Percentiles rank a stretch among this genome's conserved stretches.
Evolutionary conservation across 2,329 filamentous ascomycete genomes (phyloP).

Genomic region (Colletotrichum chlorophyti): DNA sequence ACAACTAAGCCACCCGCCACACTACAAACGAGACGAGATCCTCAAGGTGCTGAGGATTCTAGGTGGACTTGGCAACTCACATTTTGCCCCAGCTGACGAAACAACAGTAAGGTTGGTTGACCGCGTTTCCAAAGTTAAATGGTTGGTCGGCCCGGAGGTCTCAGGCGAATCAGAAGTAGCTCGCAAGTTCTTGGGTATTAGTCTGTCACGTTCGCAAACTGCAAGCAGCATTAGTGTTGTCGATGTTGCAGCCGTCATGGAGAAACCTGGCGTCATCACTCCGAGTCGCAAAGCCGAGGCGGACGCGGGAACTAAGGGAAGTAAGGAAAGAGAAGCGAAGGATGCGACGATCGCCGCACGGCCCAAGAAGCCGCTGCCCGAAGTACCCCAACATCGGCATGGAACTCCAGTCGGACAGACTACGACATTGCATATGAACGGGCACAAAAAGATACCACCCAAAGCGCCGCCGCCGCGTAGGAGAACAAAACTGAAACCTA

Average conservation of each 20-base stretch:
- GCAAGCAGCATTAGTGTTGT: constrained; percentile 78
- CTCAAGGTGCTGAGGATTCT: constrained; percentile 77
- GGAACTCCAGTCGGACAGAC: constrained; percentile 52
- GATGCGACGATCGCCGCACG: constrained; percentile 32
- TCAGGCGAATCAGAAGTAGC: constrained; percentile 55
- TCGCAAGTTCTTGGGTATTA: constrained; percentile 73
- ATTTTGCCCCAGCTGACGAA: constrained; percentile 82
- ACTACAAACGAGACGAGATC: constrained; percentile 92
- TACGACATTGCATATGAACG: constrained; percentile 38
- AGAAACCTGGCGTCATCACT: constrained; percentile 83
- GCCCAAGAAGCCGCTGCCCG: constrained; percentile 57
- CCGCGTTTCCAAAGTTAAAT: constrained; percentile 75
- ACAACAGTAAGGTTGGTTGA: constrained; percentile 80
- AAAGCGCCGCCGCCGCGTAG: constrained; percentile 55
- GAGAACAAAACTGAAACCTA: constrained; percentile 47
- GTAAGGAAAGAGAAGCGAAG: constrained; percentile 35
- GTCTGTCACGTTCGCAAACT: constrained; percentile 68
- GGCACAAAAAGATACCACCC: constrained; percentile 50
- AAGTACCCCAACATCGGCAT: constrained; percentile 63
- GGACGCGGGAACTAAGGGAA: constrained; percentile 34
- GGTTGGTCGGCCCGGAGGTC: constrained; percentile 60
- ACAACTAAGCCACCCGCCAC: constrained; percentile 82
- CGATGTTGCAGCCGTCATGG: constrained; percentile 80
- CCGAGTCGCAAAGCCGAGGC: constrained; percentile 66
- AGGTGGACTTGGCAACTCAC: constrained; percentile 67